A percentile compares a stretch with the other conserved stretches of the same genome.
These are phyloP conservation scores for Ceratocystis papillata DNA, from an alignment of 2,329 filamentous ascomycete genomes.

Conservation along the genomic window DNA sequence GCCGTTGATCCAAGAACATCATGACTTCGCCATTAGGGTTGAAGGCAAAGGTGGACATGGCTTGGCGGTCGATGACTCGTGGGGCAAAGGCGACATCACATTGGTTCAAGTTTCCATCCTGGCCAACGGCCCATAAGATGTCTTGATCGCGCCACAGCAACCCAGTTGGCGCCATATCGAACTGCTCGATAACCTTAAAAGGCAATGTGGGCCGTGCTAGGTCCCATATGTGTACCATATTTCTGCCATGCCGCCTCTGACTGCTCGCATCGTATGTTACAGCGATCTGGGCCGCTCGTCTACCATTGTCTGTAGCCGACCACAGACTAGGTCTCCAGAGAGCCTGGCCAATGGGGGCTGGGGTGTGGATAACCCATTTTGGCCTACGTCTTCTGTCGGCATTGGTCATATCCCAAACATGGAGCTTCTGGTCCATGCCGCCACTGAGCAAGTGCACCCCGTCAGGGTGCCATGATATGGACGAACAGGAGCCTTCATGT, in stretches of 20 bases:
- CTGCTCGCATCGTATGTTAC: conserved; percentile 51
- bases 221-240: conserved; percentile 56
- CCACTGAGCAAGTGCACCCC: conserved; percentile 55
- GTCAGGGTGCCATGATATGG: conserved; percentile 58
- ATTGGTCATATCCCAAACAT: conserved; percentile 55
- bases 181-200: conserved; percentile 54
- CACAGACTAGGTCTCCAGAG: conserved; percentile 55
- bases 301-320: conserved; percentile 52
- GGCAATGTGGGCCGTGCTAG: conserved; percentile 56
- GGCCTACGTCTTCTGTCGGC: conserved; percentile 55
- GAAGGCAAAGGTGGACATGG: conserved; percentile 51
- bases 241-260: conserved; percentile 44
- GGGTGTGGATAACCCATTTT: conserved; percentile 50
- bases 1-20: conserved; percentile 51
- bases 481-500: conserved; percentile 49
- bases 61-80: conserved; percentile 51
- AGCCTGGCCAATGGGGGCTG: conserved; percentile 48
- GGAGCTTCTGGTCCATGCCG: conserved; percentile 49
- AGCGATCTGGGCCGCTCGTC: conserved; percentile 50
- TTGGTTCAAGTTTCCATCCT: conserved; percentile 52
- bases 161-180: conserved; percentile 46
- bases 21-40: conserved; percentile 49
- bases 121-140: conserved; percentile 54
- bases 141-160: conserved; percentile 56
- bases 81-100: conserved; percentile 55